These are phyloP conservation scores for Anaeramoeba ignava DNA, from an alignment of 78 protist genomes.

Conservation along the genomic window DNA sequence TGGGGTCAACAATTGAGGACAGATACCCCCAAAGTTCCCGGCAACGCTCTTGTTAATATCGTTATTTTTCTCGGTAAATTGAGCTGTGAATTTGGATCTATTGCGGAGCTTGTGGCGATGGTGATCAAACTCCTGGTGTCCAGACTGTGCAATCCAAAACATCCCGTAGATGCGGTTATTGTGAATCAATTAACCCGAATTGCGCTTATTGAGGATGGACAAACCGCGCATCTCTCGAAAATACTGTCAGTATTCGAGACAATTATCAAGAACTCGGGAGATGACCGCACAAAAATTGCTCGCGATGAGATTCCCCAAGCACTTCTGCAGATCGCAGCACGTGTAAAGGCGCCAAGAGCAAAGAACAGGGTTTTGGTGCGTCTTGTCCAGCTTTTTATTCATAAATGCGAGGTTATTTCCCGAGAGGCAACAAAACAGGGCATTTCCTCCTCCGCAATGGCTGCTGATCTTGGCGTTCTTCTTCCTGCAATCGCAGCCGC, in stretches of 20 bases:
- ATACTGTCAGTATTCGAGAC: not conserved
- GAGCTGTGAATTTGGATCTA: too few relatives aligned
- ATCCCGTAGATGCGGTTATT: not conserved
- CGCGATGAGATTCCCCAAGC: not conserved
- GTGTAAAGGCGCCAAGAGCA: not conserved
- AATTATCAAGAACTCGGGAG: not conserved
- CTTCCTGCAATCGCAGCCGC: not conserved
- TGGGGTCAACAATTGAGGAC: too few relatives aligned
- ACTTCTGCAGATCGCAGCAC: not conserved
- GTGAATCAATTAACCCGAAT: not conserved
- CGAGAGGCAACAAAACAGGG: not conserved
- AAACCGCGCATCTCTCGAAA: too few relatives aligned
- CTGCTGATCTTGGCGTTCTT: not conserved
- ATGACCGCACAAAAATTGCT: not conserved
- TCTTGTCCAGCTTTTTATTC: not conserved
- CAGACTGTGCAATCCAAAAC: not conserved
- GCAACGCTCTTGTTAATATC: too few relatives aligned
- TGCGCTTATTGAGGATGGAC: not conserved
- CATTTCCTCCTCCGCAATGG: not conserved
- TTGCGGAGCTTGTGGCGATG: not conserved
- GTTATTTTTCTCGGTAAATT: too few relatives aligned
- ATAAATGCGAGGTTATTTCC: not conserved
- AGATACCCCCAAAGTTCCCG: too few relatives aligned
- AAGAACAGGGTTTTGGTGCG: not conserved
- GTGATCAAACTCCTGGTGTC: not conserved